Percentiles rank a stretch among this genome's conserved stretches.
phyloP scores from a whole-genome alignment of 2,329 filamentous ascomycete genomes.

The Tolypocladium capitatum region DNA sequence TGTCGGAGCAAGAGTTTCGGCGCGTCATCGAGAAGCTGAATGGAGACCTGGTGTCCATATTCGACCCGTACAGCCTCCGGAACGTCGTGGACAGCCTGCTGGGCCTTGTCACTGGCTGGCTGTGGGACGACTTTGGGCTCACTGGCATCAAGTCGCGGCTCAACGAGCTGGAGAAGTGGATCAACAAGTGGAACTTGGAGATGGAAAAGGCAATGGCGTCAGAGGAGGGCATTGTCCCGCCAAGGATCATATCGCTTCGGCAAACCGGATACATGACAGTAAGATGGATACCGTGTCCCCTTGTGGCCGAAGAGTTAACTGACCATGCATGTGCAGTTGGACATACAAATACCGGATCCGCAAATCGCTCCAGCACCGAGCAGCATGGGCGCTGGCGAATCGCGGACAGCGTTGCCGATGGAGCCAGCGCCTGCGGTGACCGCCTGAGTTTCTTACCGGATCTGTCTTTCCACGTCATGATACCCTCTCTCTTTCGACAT shows the following conservation, averaged over 20 bases:
- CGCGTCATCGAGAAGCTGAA: slow-evolving; percentile 73
- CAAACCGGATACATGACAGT: slow-evolving; percentile 81
- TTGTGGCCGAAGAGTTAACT: not conserved
- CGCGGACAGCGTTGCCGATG: slow-evolving; percentile 19
- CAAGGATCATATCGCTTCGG: slow-evolving; percentile 65
- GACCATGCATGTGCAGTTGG: slow-evolving; percentile 39
- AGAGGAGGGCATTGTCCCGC: slow-evolving; percentile 39
- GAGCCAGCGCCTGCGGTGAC: slow-evolving; percentile 15
- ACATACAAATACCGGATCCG: slow-evolving; percentile 71
- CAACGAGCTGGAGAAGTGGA: slow-evolving; percentile 59
- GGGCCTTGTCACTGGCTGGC: slow-evolving; percentile 76
- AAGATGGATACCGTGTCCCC: slow-evolving; percentile 15
- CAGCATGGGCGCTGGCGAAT: slow-evolving; percentile 25
- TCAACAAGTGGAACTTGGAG: slow-evolving; percentile 75
- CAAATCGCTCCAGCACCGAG: slow-evolving; percentile 47
- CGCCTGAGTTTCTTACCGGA: slow-evolving; percentile 5
- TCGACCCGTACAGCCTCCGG: slow-evolving; percentile 62
- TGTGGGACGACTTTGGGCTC: slow-evolving; percentile 84
- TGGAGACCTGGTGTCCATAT: slow-evolving; percentile 58
- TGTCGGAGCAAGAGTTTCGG: slow-evolving; percentile 79
- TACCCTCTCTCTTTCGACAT: not conserved
- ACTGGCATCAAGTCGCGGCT: slow-evolving; percentile 63
- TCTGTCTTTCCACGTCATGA: slow-evolving; percentile 1
- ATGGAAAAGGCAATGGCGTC: slow-evolving; percentile 42
- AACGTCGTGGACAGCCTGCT: slow-evolving; percentile 71